Conservation (phyloP, 2,329 filamentous ascomycete genomes). For the Neopestalotiopsis sp. region DNA sequence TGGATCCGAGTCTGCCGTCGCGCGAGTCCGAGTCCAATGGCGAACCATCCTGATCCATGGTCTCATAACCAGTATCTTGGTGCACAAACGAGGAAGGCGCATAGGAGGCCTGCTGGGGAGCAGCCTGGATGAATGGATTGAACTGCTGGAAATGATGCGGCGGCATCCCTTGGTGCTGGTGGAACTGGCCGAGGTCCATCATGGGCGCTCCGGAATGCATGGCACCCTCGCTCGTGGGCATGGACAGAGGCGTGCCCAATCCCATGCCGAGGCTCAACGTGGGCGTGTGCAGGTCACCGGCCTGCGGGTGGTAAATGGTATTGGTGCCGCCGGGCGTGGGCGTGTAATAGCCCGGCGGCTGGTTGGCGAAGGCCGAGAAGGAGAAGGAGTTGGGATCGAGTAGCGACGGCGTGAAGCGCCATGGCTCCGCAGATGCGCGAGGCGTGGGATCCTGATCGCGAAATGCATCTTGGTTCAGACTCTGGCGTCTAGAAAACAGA, state of each 20-base stretch:
- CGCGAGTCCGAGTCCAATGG: conserved; percentile 63
- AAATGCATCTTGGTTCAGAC: conserved; percentile 49
- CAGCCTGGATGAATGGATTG: conserved; percentile 72
- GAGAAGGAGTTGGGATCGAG: conserved; percentile 85
- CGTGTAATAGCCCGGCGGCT: conserved; percentile 84
- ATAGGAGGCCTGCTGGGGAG: conserved; percentile 64
- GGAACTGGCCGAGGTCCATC: conserved; percentile 73
- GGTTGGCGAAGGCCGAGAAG: conserved; percentile 80
- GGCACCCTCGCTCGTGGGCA: conserved; percentile 71
- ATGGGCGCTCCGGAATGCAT: conserved; percentile 64
- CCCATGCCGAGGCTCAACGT: conserved; percentile 76
- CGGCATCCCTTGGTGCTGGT: conserved; percentile 49
- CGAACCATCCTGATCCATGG: conserved; percentile 76
- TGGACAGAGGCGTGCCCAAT: conserved; percentile 79
- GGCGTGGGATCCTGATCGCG: conserved; percentile 83
- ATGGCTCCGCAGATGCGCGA: conserved; percentile 77
- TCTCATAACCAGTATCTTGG: conserved; percentile 79
- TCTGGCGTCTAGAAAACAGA: conserved; percentile 48
- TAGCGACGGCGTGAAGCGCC: conserved; percentile 87
- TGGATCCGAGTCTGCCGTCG: conserved; percentile 56
- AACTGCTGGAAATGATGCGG: conserved; percentile 67
- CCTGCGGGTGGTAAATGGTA: conserved; percentile 81
- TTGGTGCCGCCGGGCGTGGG: conserved; percentile 83
- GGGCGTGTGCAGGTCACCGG: conserved; percentile 87
- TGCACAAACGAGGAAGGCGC: conserved; percentile 82